These are phyloP conservation scores for Ophiostoma populinum DNA, from an alignment of 2,329 filamentous ascomycete species.

Conservation along the genomic window DNA sequence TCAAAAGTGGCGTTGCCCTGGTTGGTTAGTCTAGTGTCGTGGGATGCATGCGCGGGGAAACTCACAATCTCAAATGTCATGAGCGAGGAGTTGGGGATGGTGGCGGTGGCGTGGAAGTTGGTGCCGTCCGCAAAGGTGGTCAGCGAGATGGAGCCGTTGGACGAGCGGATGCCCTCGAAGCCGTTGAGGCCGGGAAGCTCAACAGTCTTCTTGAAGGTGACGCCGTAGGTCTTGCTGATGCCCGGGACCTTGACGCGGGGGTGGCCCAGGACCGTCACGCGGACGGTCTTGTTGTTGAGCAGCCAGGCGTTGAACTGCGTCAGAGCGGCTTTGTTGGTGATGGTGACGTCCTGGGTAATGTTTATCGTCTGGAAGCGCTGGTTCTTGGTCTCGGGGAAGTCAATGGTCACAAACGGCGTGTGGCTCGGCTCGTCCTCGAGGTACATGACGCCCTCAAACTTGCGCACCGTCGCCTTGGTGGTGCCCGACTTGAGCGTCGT, in stretches of 20 bases:
- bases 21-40: background rate
- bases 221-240: conserved; percentile 28
- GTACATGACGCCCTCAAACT: conserved; percentile 36
- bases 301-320: conserved; percentile 38
- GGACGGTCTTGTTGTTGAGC: conserved; percentile 30
- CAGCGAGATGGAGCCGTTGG: conserved; percentile 29
- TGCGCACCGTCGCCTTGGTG: conserved; percentile 32
- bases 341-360: conserved; percentile 28
- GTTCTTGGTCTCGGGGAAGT: conserved; percentile 34
- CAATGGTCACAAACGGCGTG: conserved; percentile 30
- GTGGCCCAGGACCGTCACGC: conserved; percentile 32
- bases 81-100: conserved; percentile 46
- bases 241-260: conserved; percentile 33
- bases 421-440: conserved; percentile 31
- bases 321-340: conserved; percentile 30
- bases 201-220: conserved; percentile 39
- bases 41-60: conserved; percentile 9
- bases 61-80: conserved; percentile 47
- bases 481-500: conserved; percentile 35
- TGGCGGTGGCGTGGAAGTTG: conserved; percentile 43
- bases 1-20: conserved; percentile 46
- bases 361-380: conserved; percentile 33
- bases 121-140: conserved; percentile 24
- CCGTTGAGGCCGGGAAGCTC: conserved; percentile 28
- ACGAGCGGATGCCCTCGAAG: conserved; percentile 37